Conservation (phyloP, 2,329 filamentous ascomycete species). For the Zymoseptoria pseudotritici region DNA sequence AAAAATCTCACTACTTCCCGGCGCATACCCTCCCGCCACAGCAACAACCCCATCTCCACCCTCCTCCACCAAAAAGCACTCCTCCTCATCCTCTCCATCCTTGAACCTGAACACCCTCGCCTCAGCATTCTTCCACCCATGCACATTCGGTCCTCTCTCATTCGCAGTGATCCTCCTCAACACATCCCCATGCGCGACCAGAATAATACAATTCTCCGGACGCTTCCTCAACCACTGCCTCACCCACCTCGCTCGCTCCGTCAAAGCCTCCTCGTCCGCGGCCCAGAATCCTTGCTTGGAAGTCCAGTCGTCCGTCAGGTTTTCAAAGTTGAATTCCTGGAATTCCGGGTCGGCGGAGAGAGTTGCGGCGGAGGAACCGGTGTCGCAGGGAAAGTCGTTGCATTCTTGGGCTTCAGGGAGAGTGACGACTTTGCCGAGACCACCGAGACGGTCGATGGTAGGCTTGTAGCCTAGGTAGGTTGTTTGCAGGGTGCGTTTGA, state of each 20-base stretch:
- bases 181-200: conserved; percentile 30
- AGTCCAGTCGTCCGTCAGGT: conserved; percentile 25
- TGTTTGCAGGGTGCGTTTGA: conserved; percentile 28
- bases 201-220: conserved; percentile 27
- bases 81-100: conserved; percentile 19
- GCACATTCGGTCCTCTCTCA: conserved; percentile 16
- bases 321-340: conserved; percentile 22
- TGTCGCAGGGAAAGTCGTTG: conserved; percentile 28
- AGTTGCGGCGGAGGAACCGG: conserved; percentile 19
- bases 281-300: conserved; percentile 26
- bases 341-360: conserved; percentile 24
- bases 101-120: conserved; percentile 24
- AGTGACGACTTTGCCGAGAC: conserved; percentile 22
- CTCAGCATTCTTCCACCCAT: conserved; percentile 29
- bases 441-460: conserved; percentile 23
- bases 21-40: conserved; percentile 27
- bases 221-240: conserved; percentile 24
- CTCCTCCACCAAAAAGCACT: conserved; percentile 23
- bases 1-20: conserved; percentile 1
- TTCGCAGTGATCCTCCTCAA: conserved; percentile 23
- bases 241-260: conserved; percentile 25
- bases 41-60: conserved; percentile 16
- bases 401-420: conserved; percentile 29
- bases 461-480: conserved; percentile 25
- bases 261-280: conserved; percentile 12